Percentiles rank a stretch among this genome's conserved stretches.
phyloP scores from a whole-genome alignment of 352 stramenopile species.

The Phytophthora syringae region DNA sequence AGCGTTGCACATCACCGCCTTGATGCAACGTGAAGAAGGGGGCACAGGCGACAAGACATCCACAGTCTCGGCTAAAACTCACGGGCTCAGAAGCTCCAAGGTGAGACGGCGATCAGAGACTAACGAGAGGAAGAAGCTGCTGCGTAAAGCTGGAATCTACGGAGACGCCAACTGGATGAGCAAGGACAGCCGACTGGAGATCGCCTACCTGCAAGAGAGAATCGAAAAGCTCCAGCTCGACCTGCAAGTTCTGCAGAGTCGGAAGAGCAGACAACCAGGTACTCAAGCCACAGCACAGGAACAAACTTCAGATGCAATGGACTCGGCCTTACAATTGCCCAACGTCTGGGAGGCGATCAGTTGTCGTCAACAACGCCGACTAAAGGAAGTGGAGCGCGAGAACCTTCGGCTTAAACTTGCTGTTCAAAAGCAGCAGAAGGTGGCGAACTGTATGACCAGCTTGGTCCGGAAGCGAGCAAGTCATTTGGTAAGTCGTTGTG shows the following conservation, averaged over 20 bases:
- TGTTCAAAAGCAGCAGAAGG: conserved; percentile 43
- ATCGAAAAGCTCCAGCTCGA: conserved; percentile 69
- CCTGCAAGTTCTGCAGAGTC: conserved; percentile 47
- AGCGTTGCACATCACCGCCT: conserved; percentile 7
- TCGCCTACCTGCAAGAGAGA: conserved; percentile 69
- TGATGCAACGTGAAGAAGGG: conserved; percentile 18
- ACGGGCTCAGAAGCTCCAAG: neutral
- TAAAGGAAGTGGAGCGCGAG: conserved; percentile 44
- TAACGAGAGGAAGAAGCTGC: conserved; percentile 46
- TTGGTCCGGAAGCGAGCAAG: conserved; percentile 30
- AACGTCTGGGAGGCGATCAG: conserved; percentile 41
- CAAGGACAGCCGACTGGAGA: conserved; percentile 60
- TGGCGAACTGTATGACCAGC: conserved; percentile 27
- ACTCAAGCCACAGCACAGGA: neutral
- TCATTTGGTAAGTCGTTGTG: conserved; percentile 25
- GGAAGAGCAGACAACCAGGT: conserved; percentile 21
- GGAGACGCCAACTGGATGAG: conserved; percentile 36
- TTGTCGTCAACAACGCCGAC: conserved; percentile 40
- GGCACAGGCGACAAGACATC: conserved; percentile 11
- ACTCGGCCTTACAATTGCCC: conserved; percentile 17
- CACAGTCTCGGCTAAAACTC: conserved; percentile 5
- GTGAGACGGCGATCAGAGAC: conserved; percentile 22
- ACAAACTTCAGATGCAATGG: neutral
- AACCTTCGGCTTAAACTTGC: conserved; percentile 51
- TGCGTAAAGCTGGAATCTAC: conserved; percentile 44